These are phyloP conservation scores for Pseudogymnoascus sp. DNA, from an alignment of 2,329 filamentous ascomycete species.

Conservation along the genomic window DNA sequence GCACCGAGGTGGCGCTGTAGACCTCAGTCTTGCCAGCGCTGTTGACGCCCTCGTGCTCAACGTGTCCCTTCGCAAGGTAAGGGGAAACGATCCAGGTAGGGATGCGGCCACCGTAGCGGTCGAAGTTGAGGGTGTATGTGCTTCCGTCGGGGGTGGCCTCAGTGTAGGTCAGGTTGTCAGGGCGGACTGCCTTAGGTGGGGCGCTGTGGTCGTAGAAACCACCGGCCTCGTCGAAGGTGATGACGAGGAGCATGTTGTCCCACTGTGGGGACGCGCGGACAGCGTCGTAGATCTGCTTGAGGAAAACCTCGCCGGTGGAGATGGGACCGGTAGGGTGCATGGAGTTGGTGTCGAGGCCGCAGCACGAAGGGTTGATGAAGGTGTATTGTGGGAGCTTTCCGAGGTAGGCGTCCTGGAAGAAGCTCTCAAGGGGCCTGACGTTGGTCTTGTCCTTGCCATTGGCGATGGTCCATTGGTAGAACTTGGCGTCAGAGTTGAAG, in stretches of 20 bases:
- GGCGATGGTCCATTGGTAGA: constrained; percentile 36
- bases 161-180: constrained; percentile 31
- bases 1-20: constrained; percentile 36
- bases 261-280: constrained; percentile 38
- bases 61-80: constrained; percentile 34
- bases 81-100: constrained; percentile 37
- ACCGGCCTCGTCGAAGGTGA: constrained; percentile 42
- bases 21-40: constrained; percentile 22
- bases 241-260: constrained; percentile 40
- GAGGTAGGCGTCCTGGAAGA: constrained; percentile 37
- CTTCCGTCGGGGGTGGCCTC: constrained; percentile 31
- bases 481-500: constrained; percentile 37
- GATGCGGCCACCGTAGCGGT: constrained; percentile 37
- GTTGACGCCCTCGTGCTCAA: constrained; percentile 31
- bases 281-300: constrained; percentile 41
- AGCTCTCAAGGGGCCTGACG: constrained; percentile 33
- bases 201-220: constrained; percentile 42
- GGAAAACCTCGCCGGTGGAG: constrained; percentile 37
- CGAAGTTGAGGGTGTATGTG: constrained; percentile 34
- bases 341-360: constrained; percentile 28
- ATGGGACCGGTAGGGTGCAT: constrained; percentile 40
- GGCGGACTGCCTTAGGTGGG: constrained; percentile 31
- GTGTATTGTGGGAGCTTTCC: constrained; percentile 39
- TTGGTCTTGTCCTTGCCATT: constrained; percentile 29
- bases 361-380: constrained; percentile 46